phyloP scores from a whole-genome alignment of 768 basidiomycete genomes.

The Gelatoporia subvermispora region DNA sequence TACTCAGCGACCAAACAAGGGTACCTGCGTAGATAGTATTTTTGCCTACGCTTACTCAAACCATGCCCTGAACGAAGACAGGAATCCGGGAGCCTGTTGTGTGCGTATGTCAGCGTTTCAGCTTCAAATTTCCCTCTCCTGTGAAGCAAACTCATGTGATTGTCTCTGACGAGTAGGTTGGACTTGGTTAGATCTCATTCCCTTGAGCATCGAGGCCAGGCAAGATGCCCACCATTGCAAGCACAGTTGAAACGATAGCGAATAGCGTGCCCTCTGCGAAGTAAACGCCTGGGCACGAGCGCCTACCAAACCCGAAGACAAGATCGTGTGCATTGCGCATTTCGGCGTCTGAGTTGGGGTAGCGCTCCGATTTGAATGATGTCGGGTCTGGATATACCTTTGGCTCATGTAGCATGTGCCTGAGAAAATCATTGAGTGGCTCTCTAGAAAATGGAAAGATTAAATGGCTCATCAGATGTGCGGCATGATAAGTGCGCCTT shows the following conservation, averaged over 20 bases:
- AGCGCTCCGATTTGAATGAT: constrained; percentile 30
- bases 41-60: no score
- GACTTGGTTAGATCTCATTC: background rate
- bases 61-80: no score
- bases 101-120: no score
- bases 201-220: constrained; percentile 3
- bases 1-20: no score
- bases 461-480: constrained; percentile 31
- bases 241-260: constrained; percentile 4
- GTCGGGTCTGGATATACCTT: constrained; percentile 27
- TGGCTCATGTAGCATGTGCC: constrained; percentile 27
- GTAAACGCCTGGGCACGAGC: constrained; percentile 4
- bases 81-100: no score
- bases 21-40: no score
- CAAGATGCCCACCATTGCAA: constrained; percentile 1
- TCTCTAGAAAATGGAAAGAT: background rate
- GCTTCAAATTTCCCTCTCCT: no score
- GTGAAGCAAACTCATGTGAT: constrained; percentile 5
- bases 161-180: background rate
- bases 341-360: constrained; percentile 15
- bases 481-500: constrained; percentile 34
- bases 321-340: constrained; percentile 14
- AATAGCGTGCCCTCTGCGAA: constrained; percentile 6
- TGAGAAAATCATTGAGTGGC: background rate
- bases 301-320: constrained; percentile 32